These are phyloP conservation scores for Gremmenia infestans DNA, from an alignment of 2,329 filamentous ascomycete genomes.

Conservation along the genomic window DNA sequence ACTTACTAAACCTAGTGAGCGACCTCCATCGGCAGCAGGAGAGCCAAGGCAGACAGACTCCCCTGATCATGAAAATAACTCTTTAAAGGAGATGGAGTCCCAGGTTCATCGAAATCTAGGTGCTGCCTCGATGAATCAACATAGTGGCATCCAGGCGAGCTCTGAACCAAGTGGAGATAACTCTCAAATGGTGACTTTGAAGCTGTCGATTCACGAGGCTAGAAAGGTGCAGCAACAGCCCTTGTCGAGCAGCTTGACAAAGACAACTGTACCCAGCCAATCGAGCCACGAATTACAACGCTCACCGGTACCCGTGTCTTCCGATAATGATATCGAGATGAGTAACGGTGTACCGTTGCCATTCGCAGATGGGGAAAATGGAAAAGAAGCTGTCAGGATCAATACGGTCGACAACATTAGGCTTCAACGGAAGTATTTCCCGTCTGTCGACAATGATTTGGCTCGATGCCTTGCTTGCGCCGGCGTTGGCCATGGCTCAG, in stretches of 20 bases:
- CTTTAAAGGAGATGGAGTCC: neutral
- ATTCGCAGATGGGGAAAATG: neutral
- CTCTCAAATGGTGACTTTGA: neutral
- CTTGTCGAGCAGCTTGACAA: neutral
- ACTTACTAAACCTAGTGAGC: neutral
- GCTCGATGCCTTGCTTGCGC: slow-evolving; percentile 48
- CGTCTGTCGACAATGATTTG: slow-evolving; percentile 30
- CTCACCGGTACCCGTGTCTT: neutral
- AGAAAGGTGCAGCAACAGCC: neutral
- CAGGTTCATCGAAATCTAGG: neutral
- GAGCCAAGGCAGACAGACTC: neutral
- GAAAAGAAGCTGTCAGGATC: neutral
- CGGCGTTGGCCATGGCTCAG: slow-evolving; percentile 41
- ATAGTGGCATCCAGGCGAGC: neutral
- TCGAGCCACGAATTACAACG: neutral
- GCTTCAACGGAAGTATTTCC: slow-evolving; percentile 44
- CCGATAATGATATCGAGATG: slow-evolving; percentile 1
- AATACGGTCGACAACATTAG: slow-evolving; percentile 10
- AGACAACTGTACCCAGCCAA: neutral
- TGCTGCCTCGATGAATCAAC: neutral
- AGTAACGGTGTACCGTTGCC: neutral
- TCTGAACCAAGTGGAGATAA: neutral
- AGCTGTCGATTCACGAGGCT: neutral
- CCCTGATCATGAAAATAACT: neutral
- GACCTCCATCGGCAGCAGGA: neutral